Evolutionary conservation across 495 filamentous ascomycete species (phyloP), one percentile per base, ranked within the genome.

Genomic region (Ascodesmis nigricans): DNA sequence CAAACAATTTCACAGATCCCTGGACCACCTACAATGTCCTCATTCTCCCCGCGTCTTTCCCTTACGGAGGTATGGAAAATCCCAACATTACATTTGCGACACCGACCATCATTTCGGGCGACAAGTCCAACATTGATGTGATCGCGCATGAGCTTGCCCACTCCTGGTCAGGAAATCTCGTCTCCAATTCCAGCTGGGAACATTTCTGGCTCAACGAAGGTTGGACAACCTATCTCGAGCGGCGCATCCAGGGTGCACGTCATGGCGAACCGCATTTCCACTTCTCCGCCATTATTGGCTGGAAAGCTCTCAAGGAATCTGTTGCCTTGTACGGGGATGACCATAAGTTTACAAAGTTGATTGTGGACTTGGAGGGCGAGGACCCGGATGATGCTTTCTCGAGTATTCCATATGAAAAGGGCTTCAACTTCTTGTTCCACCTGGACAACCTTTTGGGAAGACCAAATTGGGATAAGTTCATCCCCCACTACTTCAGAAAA

Each of bases 21-120:
- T 97, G 87, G 84, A 81, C 77, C 7, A 72, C 79, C 46, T 97
- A 93, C 58, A 97, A 93, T 44, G 78, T 90, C 11, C 58, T 97
- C 6, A 74, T 93, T 21, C 59, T 97, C 19, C 84, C 84, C 6
- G 18, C 35, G 5, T 37, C 35, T 45, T 93, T 93, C 53, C 82
- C 83, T 0, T 91, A 28, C 21, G 62, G 63, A 47, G 78, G 80
- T 25, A 93, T 93, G 83, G 83, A 93, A 59, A 91, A 91, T 52
- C 83, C 83, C 0, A 71, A 87, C 31, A 87, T 75, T 55, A 92
- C 83, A 1, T 92, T 90, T 50, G 81, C 81, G 0, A 92, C 83
- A 9, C 83, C 83, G 11, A 90, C 80, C 22, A 76, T 92, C 41
- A 78, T 93, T 49, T 77, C 70, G 20, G 82, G 82, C 31, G 87